Evolutionary conservation across 306 rosid species (phyloP).

Genomic region (Medicago lupulina): DNA sequence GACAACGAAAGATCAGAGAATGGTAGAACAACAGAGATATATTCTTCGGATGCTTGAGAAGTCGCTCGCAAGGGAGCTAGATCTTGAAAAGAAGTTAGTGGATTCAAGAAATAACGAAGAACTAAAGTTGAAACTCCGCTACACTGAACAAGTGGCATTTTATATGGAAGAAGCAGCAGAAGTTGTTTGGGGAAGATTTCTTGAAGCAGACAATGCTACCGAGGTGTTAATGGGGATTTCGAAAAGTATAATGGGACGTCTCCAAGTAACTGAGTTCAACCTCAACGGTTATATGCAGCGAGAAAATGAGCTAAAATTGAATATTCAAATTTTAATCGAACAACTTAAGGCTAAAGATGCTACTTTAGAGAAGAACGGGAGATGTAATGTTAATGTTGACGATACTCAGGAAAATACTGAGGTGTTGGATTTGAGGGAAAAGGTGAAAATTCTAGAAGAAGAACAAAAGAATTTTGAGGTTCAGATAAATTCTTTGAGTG

Average conservation of each 20-base stretch:
- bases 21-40: slow-evolving; percentile 74
- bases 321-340: slow-evolving; percentile 52
- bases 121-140: slow-evolving; percentile 74
- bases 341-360: slow-evolving; percentile 63
- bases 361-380: slow-evolving; percentile 58
- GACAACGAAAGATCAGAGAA: slow-evolving; percentile 54
- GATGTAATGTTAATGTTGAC: slow-evolving; percentile 41
- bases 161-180: slow-evolving; percentile 87
- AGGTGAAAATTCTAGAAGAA: slow-evolving; percentile 60
- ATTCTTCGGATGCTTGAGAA: slow-evolving; percentile 88
- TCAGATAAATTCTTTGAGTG: slow-evolving; percentile 51
- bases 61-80: slow-evolving; percentile 86
- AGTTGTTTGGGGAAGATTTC: slow-evolving; percentile 96
- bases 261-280: slow-evolving; percentile 74
- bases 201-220: slow-evolving; percentile 89
- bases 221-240: slow-evolving; percentile 87
- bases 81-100: slow-evolving; percentile 78
- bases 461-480: slow-evolving; percentile 52
- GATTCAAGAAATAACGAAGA: slow-evolving; percentile 80
- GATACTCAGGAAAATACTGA: slow-evolving; percentile 56
- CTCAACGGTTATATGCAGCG: slow-evolving; percentile 59
- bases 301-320: slow-evolving; percentile 66
- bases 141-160: slow-evolving; percentile 74
- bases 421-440: slow-evolving; percentile 62
- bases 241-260: slow-evolving; percentile 70